A percentile compares a stretch with the other conserved stretches of the same genome.
Conservation (phyloP, 139 green algal species). For the Micractinium sp. region DNA sequence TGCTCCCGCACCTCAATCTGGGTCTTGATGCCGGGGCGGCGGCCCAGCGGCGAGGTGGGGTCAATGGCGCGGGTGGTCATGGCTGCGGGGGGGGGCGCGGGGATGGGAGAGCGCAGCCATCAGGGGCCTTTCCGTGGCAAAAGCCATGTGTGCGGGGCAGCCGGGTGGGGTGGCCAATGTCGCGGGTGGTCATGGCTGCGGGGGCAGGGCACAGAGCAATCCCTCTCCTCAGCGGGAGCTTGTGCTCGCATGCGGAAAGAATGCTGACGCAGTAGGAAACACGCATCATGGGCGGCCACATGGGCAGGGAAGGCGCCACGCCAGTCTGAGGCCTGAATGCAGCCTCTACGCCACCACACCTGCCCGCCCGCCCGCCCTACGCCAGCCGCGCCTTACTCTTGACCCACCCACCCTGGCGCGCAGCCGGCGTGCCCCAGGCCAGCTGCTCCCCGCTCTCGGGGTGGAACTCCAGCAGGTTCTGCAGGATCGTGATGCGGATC, state of each 20-base stretch:
- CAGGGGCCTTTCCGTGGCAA: too few species aligned
- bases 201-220: constrained; percentile 20
- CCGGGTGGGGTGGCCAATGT: too few species aligned
- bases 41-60: constrained; percentile 64
- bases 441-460: constrained; percentile 72
- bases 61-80: constrained; percentile 36
- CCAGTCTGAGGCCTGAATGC: too few species aligned
- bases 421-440: constrained; percentile 30
- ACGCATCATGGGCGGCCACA: too few species aligned
- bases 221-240: too few species aligned
- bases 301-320: too few species aligned
- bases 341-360: too few species aligned
- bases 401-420: constrained; percentile 47
- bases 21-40: constrained; percentile 52
- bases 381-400: too few species aligned
- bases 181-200: constrained; percentile 1
- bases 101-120: not conserved
- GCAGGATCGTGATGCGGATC: constrained; percentile 88
- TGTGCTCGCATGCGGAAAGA: too few species aligned
- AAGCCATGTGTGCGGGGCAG: too few species aligned
- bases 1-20: constrained; percentile 54
- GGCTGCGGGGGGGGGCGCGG: not conserved
- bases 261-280: too few species aligned
- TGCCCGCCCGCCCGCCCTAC: too few species aligned
- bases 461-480: constrained; percentile 82